Evolutionary conservation across 768 basidiomycete species (phyloP).

Genomic region (Suillus cothurnatus): DNA sequence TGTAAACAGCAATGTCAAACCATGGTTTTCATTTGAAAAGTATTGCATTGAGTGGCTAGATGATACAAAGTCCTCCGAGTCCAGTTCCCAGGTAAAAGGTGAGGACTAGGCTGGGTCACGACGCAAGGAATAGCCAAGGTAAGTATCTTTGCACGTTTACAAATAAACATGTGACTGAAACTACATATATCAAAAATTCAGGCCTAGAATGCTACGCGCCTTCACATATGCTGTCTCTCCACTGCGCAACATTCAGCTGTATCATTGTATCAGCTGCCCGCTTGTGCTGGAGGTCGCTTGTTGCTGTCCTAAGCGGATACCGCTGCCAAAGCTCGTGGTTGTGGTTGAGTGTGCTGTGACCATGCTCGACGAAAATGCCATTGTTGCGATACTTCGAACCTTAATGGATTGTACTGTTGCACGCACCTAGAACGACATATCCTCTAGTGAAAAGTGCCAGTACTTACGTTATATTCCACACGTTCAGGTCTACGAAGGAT

Average conservation of each 20-base stretch:
- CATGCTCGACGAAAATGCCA: not conserved
- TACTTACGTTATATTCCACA: not conserved
- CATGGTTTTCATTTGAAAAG: not conserved
- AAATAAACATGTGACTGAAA: not conserved
- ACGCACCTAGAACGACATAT: not conserved
- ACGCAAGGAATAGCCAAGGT: not conserved
- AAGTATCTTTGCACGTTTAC: not conserved
- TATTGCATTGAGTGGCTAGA: not conserved
- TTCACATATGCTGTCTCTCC: not conserved
- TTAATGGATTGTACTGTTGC: too few relatives aligned
- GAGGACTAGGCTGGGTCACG: not conserved
- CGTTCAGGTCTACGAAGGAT: not conserved
- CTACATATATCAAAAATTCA: not conserved
- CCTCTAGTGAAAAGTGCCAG: not conserved
- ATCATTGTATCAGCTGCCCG: not conserved
- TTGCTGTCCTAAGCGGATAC: not conserved
- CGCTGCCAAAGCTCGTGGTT: not conserved
- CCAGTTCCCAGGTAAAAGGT: not conserved
- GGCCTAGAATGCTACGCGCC: too few relatives aligned
- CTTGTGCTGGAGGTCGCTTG: not conserved
- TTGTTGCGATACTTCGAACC: not conserved
- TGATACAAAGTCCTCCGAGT: not conserved
- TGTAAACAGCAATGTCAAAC: not conserved
- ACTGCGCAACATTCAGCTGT: not conserved
- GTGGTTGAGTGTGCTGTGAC: not conserved